Evolutionary conservation across 306 rosid genomes (phyloP).

Genomic region (Cucurbita ficifolia): DNA sequence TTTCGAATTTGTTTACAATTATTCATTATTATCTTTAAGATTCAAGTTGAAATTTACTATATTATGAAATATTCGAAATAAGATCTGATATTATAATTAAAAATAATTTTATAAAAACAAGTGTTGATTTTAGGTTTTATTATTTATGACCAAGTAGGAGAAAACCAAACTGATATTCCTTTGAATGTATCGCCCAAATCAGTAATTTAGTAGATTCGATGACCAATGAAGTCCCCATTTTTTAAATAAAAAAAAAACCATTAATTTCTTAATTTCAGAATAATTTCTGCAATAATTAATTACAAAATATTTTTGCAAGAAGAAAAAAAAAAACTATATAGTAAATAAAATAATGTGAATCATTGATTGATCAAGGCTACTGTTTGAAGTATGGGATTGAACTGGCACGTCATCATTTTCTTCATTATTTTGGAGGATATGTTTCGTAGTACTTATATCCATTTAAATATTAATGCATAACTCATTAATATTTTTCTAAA

Average conservation of each 20-base stretch:
- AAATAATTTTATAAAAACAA: not conserved
- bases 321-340: not conserved
- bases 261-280: not conserved
- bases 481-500: not conserved
- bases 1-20: too few species aligned
- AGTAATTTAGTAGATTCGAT: slow-evolving; percentile 30
- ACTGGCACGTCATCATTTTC: slow-evolving; percentile 1
- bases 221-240: slow-evolving; percentile 15
- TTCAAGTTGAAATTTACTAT: not conserved
- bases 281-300: slow-evolving; percentile 1
- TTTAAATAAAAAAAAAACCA: not conserved
- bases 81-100: not conserved
- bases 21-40: too few species aligned
- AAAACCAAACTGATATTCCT: slow-evolving; percentile 47
- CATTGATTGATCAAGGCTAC: not conserved
- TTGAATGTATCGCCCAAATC: slow-evolving; percentile 34
- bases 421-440: not conserved
- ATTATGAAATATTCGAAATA: slow-evolving; percentile 14
- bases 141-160: not conserved
- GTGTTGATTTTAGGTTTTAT: not conserved
- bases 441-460: not conserved
- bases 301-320: not conserved
- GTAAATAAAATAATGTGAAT: not conserved
- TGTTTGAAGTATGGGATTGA: not conserved
- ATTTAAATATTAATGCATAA: not conserved